Base-by-base conservation (phyloP, 1,139 yeast genomes). In the Blastobotrys apis region DNA sequence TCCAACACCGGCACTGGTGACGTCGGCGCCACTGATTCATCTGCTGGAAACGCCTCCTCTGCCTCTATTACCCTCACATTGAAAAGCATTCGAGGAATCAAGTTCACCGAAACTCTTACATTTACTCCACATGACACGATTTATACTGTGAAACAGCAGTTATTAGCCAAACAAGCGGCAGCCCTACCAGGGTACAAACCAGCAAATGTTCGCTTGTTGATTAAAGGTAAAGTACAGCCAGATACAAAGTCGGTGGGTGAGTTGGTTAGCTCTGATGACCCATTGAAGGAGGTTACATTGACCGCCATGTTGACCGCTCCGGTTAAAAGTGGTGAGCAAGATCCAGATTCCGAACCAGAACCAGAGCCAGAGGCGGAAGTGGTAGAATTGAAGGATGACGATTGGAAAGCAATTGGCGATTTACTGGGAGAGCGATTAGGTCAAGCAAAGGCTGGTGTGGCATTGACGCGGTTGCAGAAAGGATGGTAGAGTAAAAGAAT, bases 71-170 rank as follows among this genome's bases (percentile, higher is more conserved):
- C 30, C 17, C 54, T 63, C 22, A 42, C 43, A 10, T 45, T 64
- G 22, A 58, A 57, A 44, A 57, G 64, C 10, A 56, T 64, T 43
- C 51, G 58, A 20, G 54, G 51, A 17, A 65, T 65, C 25, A 63
- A 62, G 43, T 63, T 63, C 53, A 41, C 47, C 23, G 47, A 53
- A 17, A 37, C 47, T n/a, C 41, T 60, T 33, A 47, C 48, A 3
- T 51, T 50, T 20, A 47, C 56, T 12, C 44, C 49, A 4, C 41
- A 44, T n/a, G 58, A 57, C 34, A 50, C 63, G 1, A 50, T 63
- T 3, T 54, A 50, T 34, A 47, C 56, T 12, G 40, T 63, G 36
- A 63, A 63, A 45, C 63, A 62, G 49, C 46, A 55, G 37, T 56
- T 63, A 21, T 45, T 62, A 2, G 52, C 54, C 1, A 54, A 56